Base-by-base conservation (phyloP, 2,329 filamentous ascomycete genomes). In the Orbilia quercus region DNA sequence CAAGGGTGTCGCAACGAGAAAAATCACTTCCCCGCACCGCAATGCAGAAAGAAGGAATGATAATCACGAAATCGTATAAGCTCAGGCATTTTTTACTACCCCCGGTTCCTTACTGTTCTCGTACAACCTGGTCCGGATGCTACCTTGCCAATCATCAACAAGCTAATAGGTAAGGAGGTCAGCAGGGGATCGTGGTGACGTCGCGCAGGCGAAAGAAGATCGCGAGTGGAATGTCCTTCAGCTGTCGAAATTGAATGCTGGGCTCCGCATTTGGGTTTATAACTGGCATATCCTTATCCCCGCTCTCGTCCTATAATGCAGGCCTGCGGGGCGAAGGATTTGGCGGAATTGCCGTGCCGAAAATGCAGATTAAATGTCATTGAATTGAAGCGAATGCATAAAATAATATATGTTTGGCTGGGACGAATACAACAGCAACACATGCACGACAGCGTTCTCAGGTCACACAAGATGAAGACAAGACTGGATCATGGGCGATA, bases 101-200 rank as follows among this genome's bases (percentile, higher is more conserved):
- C 28, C 20, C 42, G 7, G 16, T 20, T 45, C 44, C 40, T 53
- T 34, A 12, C 22, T 25, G 57, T 58, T 31, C 20, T 50, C 25
- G 42, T 59, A 51, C 38, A 63, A 65, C 62, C 62, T 57, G 12
- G 64, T 44, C 53, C 55, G 22, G 34, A 62, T 69, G 64, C 55
- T 69, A 69, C 64, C 47, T 62, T 69, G 40, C 64, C 64, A 69
- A 48, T 47, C 51, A 58, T 31, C 34, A 58, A 31, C 44, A 14
- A 28, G 22, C 34, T 38, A n/a, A n/a, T n/a, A n/a, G 6, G 36
- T 14, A 16, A 14, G 47, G 45, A 42, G 48, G 40, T 47, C 38
- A 58, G 48, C 55, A 47, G 53, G n/a, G 31, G 31, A 54, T 38
- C 48, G 1, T 38, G 16, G 64, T 69, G 64, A 69, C 64, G 64